Conservation (phyloP, 306 rosid genomes). For the Rubus parviflorus region DNA sequence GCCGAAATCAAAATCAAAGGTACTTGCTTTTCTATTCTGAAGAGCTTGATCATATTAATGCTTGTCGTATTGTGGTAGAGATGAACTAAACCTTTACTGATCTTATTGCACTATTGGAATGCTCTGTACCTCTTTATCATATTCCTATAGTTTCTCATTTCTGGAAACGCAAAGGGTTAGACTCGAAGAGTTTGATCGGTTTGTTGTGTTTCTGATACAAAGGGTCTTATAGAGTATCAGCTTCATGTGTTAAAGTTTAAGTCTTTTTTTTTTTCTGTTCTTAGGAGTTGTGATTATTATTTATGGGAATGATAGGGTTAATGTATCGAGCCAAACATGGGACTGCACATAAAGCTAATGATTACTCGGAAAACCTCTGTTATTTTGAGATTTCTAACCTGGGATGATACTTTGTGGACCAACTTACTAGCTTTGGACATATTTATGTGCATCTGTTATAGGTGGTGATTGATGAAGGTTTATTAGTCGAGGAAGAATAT, state of each 20-base stretch:
- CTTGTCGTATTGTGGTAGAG: neutral
- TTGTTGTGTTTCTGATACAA: neutral
- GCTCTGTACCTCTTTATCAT: too few relatives aligned
- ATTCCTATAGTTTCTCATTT: neutral
- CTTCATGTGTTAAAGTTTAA: neutral
- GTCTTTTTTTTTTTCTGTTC: neutral
- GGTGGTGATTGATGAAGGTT: neutral
- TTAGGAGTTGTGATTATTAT: neutral
- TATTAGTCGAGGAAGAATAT: neutral
- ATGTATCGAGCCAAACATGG: neutral
- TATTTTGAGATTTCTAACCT: neutral
- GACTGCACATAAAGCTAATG: neutral
- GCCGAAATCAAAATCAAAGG: slow-evolving; percentile 8
- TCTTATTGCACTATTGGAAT: neutral
- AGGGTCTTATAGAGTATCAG: neutral
- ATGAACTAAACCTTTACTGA: neutral
- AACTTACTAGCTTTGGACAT: neutral
- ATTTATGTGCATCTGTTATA: neutral
- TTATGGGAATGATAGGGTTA: neutral
- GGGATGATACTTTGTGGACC: neutral
- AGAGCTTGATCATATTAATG: neutral
- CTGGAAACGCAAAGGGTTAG: neutral
- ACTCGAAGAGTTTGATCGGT: neutral
- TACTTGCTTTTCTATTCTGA: neutral
- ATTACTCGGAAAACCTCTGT: neutral